These are phyloP conservation scores for Phytophthora pistaciae DNA, from an alignment of 352 stramenopile genomes.

Conservation along the genomic window DNA sequence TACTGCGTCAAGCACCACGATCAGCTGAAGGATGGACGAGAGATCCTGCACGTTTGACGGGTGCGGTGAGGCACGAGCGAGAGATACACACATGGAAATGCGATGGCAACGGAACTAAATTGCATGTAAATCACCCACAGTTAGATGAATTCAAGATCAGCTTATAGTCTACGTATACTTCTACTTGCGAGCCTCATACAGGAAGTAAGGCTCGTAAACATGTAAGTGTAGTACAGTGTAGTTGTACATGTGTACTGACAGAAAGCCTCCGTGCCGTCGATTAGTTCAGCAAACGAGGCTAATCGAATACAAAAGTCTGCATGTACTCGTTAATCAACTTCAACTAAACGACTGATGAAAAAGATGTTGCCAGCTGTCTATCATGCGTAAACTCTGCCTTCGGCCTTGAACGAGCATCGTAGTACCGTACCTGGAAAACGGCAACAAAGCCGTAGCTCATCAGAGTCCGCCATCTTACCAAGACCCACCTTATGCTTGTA, in stretches of 20 bases:
- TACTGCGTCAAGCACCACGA: slow-evolving; percentile 42
- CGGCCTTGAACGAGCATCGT: not conserved
- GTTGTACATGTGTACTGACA: too few relatives aligned
- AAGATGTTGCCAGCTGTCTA: too few relatives aligned
- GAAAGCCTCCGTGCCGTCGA: too few relatives aligned
- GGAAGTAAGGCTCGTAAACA: too few relatives aligned
- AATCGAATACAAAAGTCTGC: too few relatives aligned
- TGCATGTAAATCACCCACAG: not conserved
- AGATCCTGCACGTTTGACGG: not conserved
- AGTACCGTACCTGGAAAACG: not conserved
- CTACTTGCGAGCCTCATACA: too few relatives aligned
- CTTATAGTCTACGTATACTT: not conserved
- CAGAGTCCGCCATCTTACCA: not conserved
- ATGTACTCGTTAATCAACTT: not conserved
- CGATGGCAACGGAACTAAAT: not conserved
- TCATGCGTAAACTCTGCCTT: too few relatives aligned
- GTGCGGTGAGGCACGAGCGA: not conserved
- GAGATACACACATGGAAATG: not conserved
- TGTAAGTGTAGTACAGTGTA: too few relatives aligned
- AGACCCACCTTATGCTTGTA: not conserved
- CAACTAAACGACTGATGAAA: not conserved
- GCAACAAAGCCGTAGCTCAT: not conserved
- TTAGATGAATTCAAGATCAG: not conserved
- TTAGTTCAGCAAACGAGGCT: too few relatives aligned
- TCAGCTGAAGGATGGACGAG: slow-evolving; percentile 8